Base-by-base conservation (phyloP, 306 rosid species). In the Glycyrrhiza uralensis region DNA sequence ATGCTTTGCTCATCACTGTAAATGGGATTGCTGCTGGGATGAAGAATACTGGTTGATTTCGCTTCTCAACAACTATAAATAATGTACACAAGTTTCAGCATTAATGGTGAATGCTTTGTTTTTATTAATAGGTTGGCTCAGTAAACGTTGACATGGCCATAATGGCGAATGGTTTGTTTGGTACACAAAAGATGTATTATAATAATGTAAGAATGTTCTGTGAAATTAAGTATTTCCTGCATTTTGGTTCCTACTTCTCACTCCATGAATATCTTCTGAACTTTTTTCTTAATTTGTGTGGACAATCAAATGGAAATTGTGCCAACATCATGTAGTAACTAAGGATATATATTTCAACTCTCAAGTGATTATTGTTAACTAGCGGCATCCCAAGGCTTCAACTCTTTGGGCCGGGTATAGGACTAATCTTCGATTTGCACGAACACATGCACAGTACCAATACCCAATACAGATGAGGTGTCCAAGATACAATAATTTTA, bases 11-110 rank as follows among this genome's bases (percentile, higher is more conserved):
- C 59, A 93, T 93, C 76, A 93, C 97, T 20, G 82, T 93, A 35
- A 93, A 93, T 73, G 98, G 97, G 12, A 93, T 93, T 29, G 97
- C 98, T 45, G 98, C 98, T 2, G 97, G 98, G 39, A 93, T 93
- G 98, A 88, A 89, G 85, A 93, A 93, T 70, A 93, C 98, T 12
- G 98, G 98, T 74, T 88, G 68, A 85, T 23, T 35, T 60, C 72
- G 69, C 50, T 56, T 73, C 65, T 74, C 78, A 80, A 67, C 32
- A 66, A 51, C 62, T 44, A 56, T 6, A 20, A n/a, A 62, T 49
- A 20, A 39, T 70, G 50, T 69, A 71, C 46, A 47, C 54, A 30
- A 38, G 41, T 54, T 44, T 19, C 18, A 15, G 52, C 15, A 54
- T 10, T 62, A 62, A 22, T 20, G 13, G 7, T 62, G 9, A 60